Evolutionary conservation across 108 stramenopile genomes (phyloP).

Genomic region (Skeletonema tropicum): DNA sequence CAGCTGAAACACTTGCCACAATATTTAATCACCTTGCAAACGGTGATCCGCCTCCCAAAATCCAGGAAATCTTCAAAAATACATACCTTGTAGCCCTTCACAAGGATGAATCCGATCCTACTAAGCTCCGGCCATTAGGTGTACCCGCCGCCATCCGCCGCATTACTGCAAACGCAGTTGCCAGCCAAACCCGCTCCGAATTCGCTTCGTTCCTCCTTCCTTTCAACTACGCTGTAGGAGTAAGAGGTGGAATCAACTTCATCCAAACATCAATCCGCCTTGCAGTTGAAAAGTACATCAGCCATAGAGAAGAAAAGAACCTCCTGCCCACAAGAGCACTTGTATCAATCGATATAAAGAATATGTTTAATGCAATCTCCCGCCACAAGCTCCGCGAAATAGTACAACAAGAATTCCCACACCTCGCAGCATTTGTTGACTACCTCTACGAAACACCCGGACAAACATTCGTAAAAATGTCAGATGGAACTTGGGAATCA

Average conservation of each 20-base stretch:
- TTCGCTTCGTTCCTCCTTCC: constrained; percentile 19
- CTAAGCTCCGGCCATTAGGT: constrained; percentile 17
- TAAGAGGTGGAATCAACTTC: constrained; percentile 6
- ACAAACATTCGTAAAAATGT: background rate
- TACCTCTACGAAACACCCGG: background rate
- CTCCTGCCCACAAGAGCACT: constrained; percentile 9
- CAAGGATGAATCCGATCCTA: constrained; percentile 2
- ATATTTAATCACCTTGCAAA: background rate
- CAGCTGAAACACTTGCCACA: background rate
- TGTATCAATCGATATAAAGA: constrained; percentile 16
- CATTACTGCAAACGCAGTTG: constrained; percentile 10
- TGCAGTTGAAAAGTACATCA: constrained; percentile 3
- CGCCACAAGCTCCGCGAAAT: constrained; percentile 9
- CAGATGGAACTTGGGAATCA: background rate
- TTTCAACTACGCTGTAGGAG: constrained; percentile 26
- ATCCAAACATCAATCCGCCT: constrained; percentile 13
- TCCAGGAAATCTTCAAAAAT: background rate
- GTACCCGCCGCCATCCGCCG: constrained; percentile 25
- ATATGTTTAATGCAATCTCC: constrained; percentile 24
- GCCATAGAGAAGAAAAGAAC: background rate
- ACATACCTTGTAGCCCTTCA: constrained; percentile 5
- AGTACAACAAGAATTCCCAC: background rate
- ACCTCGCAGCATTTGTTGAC: background rate
- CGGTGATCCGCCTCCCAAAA: background rate
- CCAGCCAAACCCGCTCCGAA: background rate